Evolutionary conservation across 768 basidiomycete genomes (phyloP), one percentile per base, ranked within the genome.

Genomic region (Phlebiopsis flavidoalba): DNA sequence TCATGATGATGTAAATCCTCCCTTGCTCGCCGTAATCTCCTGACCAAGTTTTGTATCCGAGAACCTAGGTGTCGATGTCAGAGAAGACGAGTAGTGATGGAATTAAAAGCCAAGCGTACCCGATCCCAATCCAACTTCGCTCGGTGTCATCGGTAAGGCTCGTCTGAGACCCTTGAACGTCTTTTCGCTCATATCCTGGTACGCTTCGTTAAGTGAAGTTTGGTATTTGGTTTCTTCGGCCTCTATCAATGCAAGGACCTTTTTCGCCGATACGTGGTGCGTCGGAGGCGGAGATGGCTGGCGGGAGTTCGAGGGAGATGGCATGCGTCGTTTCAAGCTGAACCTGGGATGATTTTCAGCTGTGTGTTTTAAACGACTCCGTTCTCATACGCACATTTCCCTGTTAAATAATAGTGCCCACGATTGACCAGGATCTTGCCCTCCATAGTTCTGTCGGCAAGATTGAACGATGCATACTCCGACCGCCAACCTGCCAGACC

Each of bases 41-140:
- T 88, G 87, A 8, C 90, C 89, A 51, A 92, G 76, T 71, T n/a
- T 88, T 91, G 72, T 91, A 83, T 40, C 83, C 83, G 58, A 77
- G 71, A 17, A 83, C 81, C 81, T 48, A 21, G 43, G 62, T 35
- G 60, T 21, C 24, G 37, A 45, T 19, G 37, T n/a, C 1, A 8
- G 17, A 52, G 12, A 33, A 36, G 46, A 11, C 37, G 12, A 43
- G 8, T 48, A 46, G 45, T n/a, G n/a, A n/a, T n/a, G 24, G 10
- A 10, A 4, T 22, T 22, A 1, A n/a, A 52, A 8, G 24, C 4
- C 52, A 36, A 50, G 62, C 65, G 56, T 31, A 91, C 93, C 80
- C 88, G 93, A 63, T 96, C 94, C 96, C 97, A 99, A 61, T 98
- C 95, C 40, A 98, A 73, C 74, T 98, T 98, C 70, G 93, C 91